Conservation (phyloP, 2,329 filamentous ascomycete genomes). For the Alternaria triticina region DNA sequence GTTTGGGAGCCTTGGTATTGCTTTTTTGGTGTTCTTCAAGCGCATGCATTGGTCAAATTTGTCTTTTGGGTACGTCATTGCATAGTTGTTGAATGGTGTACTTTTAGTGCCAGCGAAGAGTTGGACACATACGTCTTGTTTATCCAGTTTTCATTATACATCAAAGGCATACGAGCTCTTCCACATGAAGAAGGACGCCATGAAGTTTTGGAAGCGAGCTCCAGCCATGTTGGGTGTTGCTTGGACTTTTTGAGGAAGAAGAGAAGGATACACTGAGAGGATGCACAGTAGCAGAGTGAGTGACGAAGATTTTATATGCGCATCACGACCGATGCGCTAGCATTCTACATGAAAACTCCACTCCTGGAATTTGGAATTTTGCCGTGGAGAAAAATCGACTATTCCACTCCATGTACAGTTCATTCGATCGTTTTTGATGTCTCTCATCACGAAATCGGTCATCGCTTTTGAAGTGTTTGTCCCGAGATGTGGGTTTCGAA, state of each 20-base stretch:
- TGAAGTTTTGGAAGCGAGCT: no score
- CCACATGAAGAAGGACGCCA: no score
- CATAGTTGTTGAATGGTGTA: background rate
- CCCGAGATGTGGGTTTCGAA: background rate
- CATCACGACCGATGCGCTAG: background rate
- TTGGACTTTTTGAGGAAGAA: no score
- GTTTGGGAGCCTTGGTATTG: background rate
- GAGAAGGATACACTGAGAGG: no score
- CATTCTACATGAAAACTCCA: background rate
- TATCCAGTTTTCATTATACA: rapidly evolving
- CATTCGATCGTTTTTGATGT: background rate
- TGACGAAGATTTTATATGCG: background rate
- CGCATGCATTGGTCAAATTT: background rate
- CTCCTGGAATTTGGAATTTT: rapidly evolving
- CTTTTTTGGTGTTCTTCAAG: background rate
- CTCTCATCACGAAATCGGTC: rapidly evolving
- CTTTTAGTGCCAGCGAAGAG: background rate
- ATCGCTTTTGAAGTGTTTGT: background rate
- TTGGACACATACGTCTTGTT: background rate
- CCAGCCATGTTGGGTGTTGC: no score
- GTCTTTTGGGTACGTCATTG: background rate
- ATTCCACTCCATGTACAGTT: background rate
- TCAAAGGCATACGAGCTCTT: background rate
- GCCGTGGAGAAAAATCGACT: background rate
- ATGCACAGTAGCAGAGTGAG: rapidly evolving